A percentile compares a stretch with the other conserved stretches of the same genome.
Conservation (phyloP, 108 stramenopile species). For the Nitzschia inconspicua region DNA sequence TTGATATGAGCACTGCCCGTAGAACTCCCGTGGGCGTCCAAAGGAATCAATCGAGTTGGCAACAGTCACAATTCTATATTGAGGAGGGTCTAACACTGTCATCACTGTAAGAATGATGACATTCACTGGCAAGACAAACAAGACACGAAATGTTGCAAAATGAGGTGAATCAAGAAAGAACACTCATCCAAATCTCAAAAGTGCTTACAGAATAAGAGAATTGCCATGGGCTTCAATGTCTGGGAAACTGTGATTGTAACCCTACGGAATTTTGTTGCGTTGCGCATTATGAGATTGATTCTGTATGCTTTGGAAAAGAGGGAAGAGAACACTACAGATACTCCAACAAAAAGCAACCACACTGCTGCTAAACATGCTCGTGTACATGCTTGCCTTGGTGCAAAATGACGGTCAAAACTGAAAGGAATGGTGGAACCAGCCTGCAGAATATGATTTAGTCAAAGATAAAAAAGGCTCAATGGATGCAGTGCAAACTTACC, state of each 20-base stretch:
- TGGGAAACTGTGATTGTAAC: conserved; percentile 44
- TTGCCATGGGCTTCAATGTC: conserved; percentile 44
- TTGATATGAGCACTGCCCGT: conserved; percentile 4
- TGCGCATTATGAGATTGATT: conserved; percentile 27
- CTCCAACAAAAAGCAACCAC: conserved; percentile 40
- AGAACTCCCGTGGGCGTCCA: conserved; percentile 12
- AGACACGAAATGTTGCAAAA: too few species aligned
- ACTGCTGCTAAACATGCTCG: conserved; percentile 20
- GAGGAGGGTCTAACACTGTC: conserved; percentile 31
- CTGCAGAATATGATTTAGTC: too few species aligned
- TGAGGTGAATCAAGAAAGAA: too few species aligned
- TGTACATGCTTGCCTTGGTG: neutral
- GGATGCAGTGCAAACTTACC: too few species aligned
- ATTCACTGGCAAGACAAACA: too few species aligned
- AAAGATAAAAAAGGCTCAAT: too few species aligned
- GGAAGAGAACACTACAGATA: too few species aligned
- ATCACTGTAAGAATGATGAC: conserved; percentile 33
- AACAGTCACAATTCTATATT: conserved; percentile 8
- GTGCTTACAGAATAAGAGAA: too few species aligned
- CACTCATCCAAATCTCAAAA: too few species aligned
- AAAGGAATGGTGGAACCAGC: conserved; percentile 32
- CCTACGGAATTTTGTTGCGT: conserved; percentile 25
- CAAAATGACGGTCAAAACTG: conserved; percentile 18
- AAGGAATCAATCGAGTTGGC: conserved; percentile 13
- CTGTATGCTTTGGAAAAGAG: too few species aligned